Percentiles rank a stretch among this genome's conserved stretches.
These are phyloP conservation scores for Mycogone perniciosa DNA, from an alignment of 2,329 filamentous ascomycete genomes.

Conservation along the genomic window DNA sequence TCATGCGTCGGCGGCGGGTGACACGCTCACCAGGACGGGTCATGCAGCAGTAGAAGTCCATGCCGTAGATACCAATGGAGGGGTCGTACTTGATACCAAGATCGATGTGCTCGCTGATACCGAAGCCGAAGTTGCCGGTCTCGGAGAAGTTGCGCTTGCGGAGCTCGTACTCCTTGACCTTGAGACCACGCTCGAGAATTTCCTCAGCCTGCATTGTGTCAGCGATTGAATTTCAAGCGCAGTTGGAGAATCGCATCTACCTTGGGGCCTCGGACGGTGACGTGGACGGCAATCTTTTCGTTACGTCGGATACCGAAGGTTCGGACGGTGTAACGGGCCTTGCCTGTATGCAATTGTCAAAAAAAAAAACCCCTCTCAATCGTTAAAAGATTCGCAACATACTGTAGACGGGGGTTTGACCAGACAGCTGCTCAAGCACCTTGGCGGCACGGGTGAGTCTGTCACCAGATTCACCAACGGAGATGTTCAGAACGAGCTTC, in stretches of 20 bases:
- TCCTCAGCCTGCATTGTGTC: slow-evolving; percentile 68
- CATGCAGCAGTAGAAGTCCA: slow-evolving; percentile 99
- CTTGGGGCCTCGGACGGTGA: slow-evolving; percentile 96
- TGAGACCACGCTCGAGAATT: slow-evolving; percentile 99
- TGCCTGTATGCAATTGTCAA: slow-evolving; percentile 53
- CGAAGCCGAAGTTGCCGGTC: slow-evolving; percentile 99
- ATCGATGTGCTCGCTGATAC: slow-evolving; percentile 99
- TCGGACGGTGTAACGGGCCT: slow-evolving; percentile 99
- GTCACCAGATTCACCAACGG: slow-evolving; percentile 99
- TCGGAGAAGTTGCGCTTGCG: slow-evolving; percentile 99
- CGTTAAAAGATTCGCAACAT: slow-evolving; percentile 32
- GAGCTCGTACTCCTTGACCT: slow-evolving; percentile 99
- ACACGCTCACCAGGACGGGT: slow-evolving; percentile 98
- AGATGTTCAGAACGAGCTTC: slow-evolving; percentile 99
- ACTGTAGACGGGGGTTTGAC: slow-evolving; percentile 99
- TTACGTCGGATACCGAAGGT: slow-evolving; percentile 99
- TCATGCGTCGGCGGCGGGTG: slow-evolving; percentile 85
- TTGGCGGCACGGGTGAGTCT: slow-evolving; percentile 99
- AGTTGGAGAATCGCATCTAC: slow-evolving; percentile 22
- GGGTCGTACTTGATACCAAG: slow-evolving; percentile 99
- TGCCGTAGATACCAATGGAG: slow-evolving; percentile 97
- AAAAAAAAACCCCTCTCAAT: not conserved
- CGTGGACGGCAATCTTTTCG: slow-evolving; percentile 99
- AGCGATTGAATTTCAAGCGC: not conserved
- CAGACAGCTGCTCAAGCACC: slow-evolving; percentile 98